A percentile compares a stretch with the other conserved stretches of the same genome.
These are phyloP conservation scores for Thelephora terrestris DNA, from an alignment of 1,284 basidiomycete species.

Conservation along the genomic window DNA sequence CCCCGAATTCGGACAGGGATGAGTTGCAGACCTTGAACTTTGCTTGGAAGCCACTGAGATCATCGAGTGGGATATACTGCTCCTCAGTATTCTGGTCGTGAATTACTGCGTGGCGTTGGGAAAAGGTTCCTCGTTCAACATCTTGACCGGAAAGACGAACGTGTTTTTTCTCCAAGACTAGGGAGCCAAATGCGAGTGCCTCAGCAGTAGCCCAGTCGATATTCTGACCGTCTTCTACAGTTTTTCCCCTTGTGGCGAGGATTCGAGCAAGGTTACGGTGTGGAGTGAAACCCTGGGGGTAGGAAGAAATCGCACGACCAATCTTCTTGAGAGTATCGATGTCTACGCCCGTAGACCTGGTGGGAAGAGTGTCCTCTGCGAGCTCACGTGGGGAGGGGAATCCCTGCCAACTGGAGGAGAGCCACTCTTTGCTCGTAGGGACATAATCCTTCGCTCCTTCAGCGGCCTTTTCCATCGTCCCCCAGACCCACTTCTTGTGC, in stretches of 20 bases:
- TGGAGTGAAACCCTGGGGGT: conserved; percentile 78
- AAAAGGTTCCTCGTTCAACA: conserved; percentile 99
- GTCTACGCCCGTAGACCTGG: conserved; percentile 78
- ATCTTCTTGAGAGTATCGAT: conserved; percentile 76
- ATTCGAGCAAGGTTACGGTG: conserved; percentile 96
- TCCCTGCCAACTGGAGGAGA: conserved; percentile 95
- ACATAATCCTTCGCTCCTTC: conserved; percentile 90
- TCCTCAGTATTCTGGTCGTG: conserved; percentile 93
- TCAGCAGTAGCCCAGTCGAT: conserved; percentile 99
- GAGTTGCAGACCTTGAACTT: conserved; percentile 96
- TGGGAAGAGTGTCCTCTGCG: conserved; percentile 85
- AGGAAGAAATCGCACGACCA: conserved; percentile 79
- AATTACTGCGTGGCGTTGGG: conserved; percentile 96
- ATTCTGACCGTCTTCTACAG: conserved; percentile 81
- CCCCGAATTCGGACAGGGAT: conserved; percentile 91
- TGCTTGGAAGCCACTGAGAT: conserved; percentile 82
- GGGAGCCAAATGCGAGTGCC: conserved; percentile 91
- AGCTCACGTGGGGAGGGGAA: conserved; percentile 98
- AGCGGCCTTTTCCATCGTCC: conserved; percentile 92
- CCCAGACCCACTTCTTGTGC: conserved; percentile 99
- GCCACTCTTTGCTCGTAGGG: conserved; percentile 91
- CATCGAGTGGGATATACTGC: conserved; percentile 85
- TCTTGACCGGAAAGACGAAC: conserved; percentile 97
- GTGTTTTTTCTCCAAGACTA: conserved; percentile 86
- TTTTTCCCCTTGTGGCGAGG: conserved; percentile 79